Conservation (phyloP, 768 basidiomycete species). For the Xerocomus potaroensis region DNA sequence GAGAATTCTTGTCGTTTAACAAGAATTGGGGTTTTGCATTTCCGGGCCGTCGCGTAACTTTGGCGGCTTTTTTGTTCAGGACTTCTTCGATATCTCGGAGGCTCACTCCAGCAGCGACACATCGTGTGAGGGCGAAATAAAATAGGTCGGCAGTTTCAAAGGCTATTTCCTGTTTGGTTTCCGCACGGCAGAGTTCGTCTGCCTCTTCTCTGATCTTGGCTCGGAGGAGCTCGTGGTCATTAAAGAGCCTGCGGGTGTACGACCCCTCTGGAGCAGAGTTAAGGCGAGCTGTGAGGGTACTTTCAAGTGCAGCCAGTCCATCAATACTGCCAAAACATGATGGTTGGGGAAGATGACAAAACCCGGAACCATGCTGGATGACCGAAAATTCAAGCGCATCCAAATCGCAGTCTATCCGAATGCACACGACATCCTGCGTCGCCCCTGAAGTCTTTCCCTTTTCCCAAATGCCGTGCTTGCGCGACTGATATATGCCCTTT, state of each 20-base stretch:
- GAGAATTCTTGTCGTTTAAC: conserved; percentile 17
- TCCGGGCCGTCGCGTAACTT: conserved; percentile 81
- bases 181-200: conserved; percentile 87
- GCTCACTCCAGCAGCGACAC: conserved; percentile 76
- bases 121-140: conserved; percentile 88
- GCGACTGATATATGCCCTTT: conserved; percentile 92
- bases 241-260: conserved; percentile 86
- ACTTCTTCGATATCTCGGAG: conserved; percentile 81
- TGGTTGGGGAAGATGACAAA: conserved; percentile 84
- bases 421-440: conserved; percentile 79
- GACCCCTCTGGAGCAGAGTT: conserved; percentile 81
- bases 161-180: conserved; percentile 75
- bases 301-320: conserved; percentile 82
- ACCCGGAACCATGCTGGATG: conserved; percentile 84
- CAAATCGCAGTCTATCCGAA: conserved; percentile 86
- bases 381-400: conserved; percentile 92
- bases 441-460: conserved; percentile 97
- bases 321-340: conserved; percentile 84
- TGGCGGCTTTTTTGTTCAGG: conserved; percentile 80
- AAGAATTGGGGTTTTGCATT: conserved; percentile 87
- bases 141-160: conserved; percentile 95
- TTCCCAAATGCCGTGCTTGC: conserved; percentile 93
- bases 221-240: conserved; percentile 71
- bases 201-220: conserved; percentile 99
- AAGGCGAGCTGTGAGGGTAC: conserved; percentile 67